Evolutionary conservation across 2,329 filamentous ascomycete genomes (phyloP), one percentile per base, ranked within the genome.

Genomic region (Cadophora gregata): DNA sequence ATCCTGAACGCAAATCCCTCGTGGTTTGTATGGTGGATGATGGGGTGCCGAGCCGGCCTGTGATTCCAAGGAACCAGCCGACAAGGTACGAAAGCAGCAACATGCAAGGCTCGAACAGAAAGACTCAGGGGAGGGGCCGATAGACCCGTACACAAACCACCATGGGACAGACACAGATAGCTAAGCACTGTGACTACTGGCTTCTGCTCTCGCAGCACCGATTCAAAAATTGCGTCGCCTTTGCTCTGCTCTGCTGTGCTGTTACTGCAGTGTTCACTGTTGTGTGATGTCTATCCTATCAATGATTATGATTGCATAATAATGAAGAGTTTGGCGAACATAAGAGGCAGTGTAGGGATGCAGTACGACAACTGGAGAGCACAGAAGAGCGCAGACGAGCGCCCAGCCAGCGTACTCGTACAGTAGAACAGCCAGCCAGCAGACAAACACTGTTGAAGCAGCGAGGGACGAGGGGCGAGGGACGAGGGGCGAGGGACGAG

Each of bases 71-170:
- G 55, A 58, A 25, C 55, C 31, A 58, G 55, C 31, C 55, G 62
- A 55, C 59, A 67, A 68, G 68, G 70, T 67, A 50, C 47, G 47
- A 63, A 50, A 56, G 63, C 64, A 29, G 66, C 33, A 66, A 56
- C 50, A 27, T 21, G 42, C 10, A 47, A 47, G 42, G 50, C 33
- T 25, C 33, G 25, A 38, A 58, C 33, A n/a, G 24, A 38, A 38
- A 25, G 33, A 42, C n/a, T 58, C 55, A 58, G 33, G 53, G 55
- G 55, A n/a, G n/a, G 8, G 21, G n/a, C 31, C 21, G 21, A 58
- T 42, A 42, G 55, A 21, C 33, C 55, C 55, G 55, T n/a, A 42
- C 38, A 42, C 38, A 42, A 56, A 25, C n/a, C 50, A 31, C 33
- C n/a, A 36, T 38, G n/a, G 31, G 33, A 25, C 31, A 38, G 53